Conservation (phyloP, 2,329 filamentous ascomycete species). For the Metarhizium rileyi region DNA sequence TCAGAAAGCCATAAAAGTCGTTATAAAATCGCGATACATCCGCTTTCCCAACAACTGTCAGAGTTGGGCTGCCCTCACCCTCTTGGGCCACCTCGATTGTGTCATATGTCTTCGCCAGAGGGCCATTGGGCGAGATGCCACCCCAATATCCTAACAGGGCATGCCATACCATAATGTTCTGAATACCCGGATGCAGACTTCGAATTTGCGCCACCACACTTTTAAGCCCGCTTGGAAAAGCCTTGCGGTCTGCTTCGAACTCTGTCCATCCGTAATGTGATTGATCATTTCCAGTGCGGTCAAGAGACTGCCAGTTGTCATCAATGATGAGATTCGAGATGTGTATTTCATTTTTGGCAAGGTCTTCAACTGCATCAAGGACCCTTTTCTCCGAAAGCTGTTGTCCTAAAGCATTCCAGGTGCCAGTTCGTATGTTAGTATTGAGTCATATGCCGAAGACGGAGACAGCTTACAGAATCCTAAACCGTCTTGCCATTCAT, state of each 20-base stretch:
- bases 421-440: slow-evolving; percentile 38
- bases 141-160: slow-evolving; percentile 87
- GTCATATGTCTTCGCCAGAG: slow-evolving; percentile 69
- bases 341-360: slow-evolving; percentile 63
- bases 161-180: slow-evolving; percentile 91
- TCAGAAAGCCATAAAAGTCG: slow-evolving; percentile 83
- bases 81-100: slow-evolving; percentile 51
- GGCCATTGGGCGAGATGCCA: slow-evolving; percentile 65
- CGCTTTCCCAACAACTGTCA: slow-evolving; percentile 63
- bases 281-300: slow-evolving; percentile 37
- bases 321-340: slow-evolving; percentile 88
- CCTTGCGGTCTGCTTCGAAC: slow-evolving; percentile 74
- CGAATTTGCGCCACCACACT: slow-evolving; percentile 61
- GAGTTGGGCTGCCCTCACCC: slow-evolving; percentile 34
- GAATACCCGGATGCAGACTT: slow-evolving; percentile 57
- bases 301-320: slow-evolving; percentile 87
- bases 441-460: not conserved
- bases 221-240: slow-evolving; percentile 74
- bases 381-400: slow-evolving; percentile 73
- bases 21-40: slow-evolving; percentile 73
- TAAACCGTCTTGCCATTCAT: slow-evolving; percentile 86
- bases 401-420: slow-evolving; percentile 90
- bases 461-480: slow-evolving; percentile 61
- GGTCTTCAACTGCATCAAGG: slow-evolving; percentile 58
- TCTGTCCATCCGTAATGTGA: slow-evolving; percentile 60